phyloP scores from a whole-genome alignment of 2,329 filamentous ascomycete species.

The Annulohypoxylon truncatum region DNA sequence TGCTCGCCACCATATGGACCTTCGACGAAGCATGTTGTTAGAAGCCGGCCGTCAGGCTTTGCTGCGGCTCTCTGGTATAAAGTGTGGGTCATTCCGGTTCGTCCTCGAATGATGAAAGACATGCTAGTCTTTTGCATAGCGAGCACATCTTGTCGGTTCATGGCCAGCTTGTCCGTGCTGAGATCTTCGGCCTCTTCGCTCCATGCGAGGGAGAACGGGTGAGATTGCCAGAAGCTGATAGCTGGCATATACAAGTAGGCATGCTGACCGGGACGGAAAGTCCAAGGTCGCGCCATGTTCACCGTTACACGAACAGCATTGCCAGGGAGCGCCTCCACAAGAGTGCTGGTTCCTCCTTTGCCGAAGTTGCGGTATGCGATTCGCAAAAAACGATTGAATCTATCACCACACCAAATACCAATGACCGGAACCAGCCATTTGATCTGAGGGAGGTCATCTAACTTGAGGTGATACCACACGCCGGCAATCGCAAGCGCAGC shows the following conservation, averaged over 20 bases:
- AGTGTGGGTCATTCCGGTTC: conserved; percentile 77
- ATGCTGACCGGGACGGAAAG: conserved; percentile 79
- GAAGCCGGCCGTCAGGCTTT: conserved; percentile 69
- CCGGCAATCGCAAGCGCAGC: conserved; percentile 70
- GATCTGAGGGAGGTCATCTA: conserved; percentile 66
- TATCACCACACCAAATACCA: conserved; percentile 75
- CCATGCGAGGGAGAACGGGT: conserved; percentile 85
- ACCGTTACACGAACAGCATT: conserved; percentile 80
- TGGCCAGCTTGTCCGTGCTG: conserved; percentile 66
- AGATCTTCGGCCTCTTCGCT: conserved; percentile 71
- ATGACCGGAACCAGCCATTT: conserved; percentile 71
- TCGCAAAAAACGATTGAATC: conserved; percentile 67
- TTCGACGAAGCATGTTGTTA: conserved; percentile 75
- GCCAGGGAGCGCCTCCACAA: conserved; percentile 80
- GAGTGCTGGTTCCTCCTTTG: conserved; percentile 72
- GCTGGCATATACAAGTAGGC: conserved; percentile 82
- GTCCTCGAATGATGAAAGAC: conserved; percentile 77
- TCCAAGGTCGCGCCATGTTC: conserved; percentile 80
- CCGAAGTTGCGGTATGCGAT: conserved; percentile 75
- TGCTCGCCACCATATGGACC: conserved; percentile 82
- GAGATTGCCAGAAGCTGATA: conserved; percentile 78
- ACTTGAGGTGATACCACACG: conserved; percentile 74
- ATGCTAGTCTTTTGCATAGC: conserved; percentile 72
- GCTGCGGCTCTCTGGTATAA: conserved; percentile 75
- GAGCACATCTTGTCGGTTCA: conserved; percentile 68